These are phyloP conservation scores for Talaromyces marneffei DNA, from an alignment of 2,329 filamentous ascomycete species.

Conservation along the genomic window DNA sequence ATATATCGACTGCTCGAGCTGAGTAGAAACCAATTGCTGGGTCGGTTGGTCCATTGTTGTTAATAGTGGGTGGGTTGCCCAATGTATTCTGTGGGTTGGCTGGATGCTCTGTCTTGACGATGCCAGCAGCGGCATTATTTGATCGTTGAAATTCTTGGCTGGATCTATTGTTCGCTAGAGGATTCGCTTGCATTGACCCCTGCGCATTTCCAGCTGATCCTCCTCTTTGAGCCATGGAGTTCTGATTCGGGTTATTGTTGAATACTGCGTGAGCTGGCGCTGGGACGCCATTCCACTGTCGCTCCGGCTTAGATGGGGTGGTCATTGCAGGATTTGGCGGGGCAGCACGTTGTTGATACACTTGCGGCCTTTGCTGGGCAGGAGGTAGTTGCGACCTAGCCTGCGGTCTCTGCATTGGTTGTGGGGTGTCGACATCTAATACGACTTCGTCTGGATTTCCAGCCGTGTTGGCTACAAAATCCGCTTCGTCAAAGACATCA, in stretches of 20 bases:
- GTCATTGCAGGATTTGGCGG: slow-evolving; percentile 24
- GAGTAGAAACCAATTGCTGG: slow-evolving; percentile 63
- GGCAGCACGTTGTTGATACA: slow-evolving; percentile 17
- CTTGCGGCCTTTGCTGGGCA: slow-evolving; percentile 20
- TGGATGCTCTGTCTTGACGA: slow-evolving; percentile 8
- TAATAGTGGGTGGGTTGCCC: slow-evolving; percentile 5
- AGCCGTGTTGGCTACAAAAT: slow-evolving; percentile 64
- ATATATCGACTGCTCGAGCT: slow-evolving; percentile 56
- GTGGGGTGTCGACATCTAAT: slow-evolving; percentile 39
- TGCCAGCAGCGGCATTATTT: background rate
- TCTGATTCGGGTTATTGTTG: background rate
- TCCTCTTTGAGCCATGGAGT: background rate
- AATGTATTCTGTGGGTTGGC: slow-evolving; percentile 20
- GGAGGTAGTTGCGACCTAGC: slow-evolving; percentile 13
- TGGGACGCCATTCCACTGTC: slow-evolving; percentile 21
- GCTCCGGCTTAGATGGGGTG: slow-evolving; percentile 37
- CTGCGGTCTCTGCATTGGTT: slow-evolving; percentile 23
- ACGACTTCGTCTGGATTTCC: slow-evolving; percentile 72
- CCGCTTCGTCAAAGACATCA: slow-evolving; percentile 68
- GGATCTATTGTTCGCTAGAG: slow-evolving; percentile 1
- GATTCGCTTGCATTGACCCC: slow-evolving; percentile 1
- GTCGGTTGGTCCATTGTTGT: slow-evolving; percentile 10
- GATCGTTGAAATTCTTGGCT: slow-evolving; percentile 13
- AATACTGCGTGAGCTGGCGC: slow-evolving; percentile 19
- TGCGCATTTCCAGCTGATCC: slow-evolving; percentile 2